Evolutionary conservation across 306 rosid species (phyloP), one percentile per base, ranked within the genome.

Genomic region (Myrica gale): DNA sequence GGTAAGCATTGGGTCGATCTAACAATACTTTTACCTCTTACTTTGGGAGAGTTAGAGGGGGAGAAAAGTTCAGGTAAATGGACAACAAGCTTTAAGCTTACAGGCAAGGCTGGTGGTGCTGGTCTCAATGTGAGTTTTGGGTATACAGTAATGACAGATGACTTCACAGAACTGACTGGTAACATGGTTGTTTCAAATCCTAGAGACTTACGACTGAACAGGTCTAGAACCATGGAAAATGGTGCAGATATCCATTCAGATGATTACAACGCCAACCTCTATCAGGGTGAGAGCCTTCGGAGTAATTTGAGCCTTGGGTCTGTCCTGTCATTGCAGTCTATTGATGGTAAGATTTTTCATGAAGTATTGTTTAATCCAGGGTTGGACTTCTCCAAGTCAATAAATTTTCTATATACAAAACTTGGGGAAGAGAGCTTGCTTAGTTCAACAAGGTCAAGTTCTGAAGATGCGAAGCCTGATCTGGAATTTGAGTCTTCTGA

Each of bases 61-160:
- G 90, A 80, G 39, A 90, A 86, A 70, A 84, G 85, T 70, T 84
- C 80, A 5, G 92, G 91, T 58, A 86, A 83, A 75, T 92, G 96
- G 96, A 87, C 84, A 11, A 89, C 94, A 1, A 92, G 89, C 84
- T 92, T 92, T 71, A 84, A 80, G 68, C 88, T 92, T 79, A 79
- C 84, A 1, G 97, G 91, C 62, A 89, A 84, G 75, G 96, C 94
- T 39, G 79, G 71, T 68, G 97, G 97, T 76, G 96, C 92, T 76
- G 83, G 23, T 69, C 72, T 90, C 26, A 86, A 87, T 72, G 96
- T 86, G 72, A 89, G 97, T 87, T 87, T 92, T 77, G 85, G 96
- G 51, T 92, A 86, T 84, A 83, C 72, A 81, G 86, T 87, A 9
- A 74, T 78, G 74, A 88, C 54, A 69, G 86, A 82, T 13, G 86